Base-by-base conservation (phyloP, 225 moss, liverwort and hornwort species). In the Sphagnum contortum region DNA sequence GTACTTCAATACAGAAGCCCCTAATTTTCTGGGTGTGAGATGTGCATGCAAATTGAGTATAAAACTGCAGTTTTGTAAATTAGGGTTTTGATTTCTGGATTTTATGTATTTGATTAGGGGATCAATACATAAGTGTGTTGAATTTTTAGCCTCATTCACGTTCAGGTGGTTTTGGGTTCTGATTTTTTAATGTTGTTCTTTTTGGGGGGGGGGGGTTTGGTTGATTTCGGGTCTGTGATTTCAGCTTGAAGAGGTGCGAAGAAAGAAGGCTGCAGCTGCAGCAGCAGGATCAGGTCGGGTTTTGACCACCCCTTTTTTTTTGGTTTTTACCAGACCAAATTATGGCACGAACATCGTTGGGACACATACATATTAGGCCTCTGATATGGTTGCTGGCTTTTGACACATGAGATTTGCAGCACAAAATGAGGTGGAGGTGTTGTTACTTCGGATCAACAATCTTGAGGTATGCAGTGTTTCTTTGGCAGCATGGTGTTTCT, bases 241-340 rank as follows among this genome's bases (percentile, higher is more conserved):
- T 60, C 73, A 84, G 84, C 80, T 84, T 57, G 84, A 84, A 61
- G 84, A 84, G 71, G 68, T 84, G 66, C 84, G 84, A 62, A 80
- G 84, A 55, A 84, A 84, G 77, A 84, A 84, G 61, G 84, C 83
- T 49, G 83, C 83, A 63, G 80, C 80, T 48, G 72, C 74, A 14
- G 65, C 80, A 77, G 80, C 80, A 45, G 44, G 46, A 46, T 61
- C 44, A 7, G 9, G 7, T 61, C 61, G 46, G 4, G 4, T 9
- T 61, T 61, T 45, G 6, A 9, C 45, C 2, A 46, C 46, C 3
- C 10, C 11, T 50, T 72, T 14, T 73, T 5, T 3, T 47, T 54
- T 66, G 12, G 52, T 48, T 46, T 61, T 9, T 46, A 7, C 4
- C 9, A 10, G 46, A 46, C 48, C 5, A 3, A 61, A 48, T 3